Conservation (phyloP, 768 basidiomycete species). For the Arthromyces matolae region DNA sequence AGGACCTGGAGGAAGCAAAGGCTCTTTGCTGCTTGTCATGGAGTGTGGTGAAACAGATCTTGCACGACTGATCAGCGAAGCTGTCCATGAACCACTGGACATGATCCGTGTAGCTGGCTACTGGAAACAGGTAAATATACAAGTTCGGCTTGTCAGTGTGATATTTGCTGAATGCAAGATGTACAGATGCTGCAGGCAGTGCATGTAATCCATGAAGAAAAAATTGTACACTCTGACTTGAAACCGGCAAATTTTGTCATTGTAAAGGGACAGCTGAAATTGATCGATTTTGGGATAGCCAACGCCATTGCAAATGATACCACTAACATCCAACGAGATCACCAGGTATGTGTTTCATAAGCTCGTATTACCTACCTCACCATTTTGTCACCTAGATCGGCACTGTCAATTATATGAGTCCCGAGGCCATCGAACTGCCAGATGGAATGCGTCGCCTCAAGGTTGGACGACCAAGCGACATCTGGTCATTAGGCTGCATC, state of each 20-base stretch:
- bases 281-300: slow-evolving; percentile 99
- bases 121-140: slow-evolving; percentile 83
- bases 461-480: slow-evolving; percentile 93
- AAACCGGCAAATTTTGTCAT: slow-evolving; percentile 99
- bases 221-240: slow-evolving; percentile 97
- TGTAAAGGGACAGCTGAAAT: slow-evolving; percentile 90
- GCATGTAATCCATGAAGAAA: slow-evolving; percentile 97
- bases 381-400: slow-evolving; percentile 60
- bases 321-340: slow-evolving; percentile 95
- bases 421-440: slow-evolving; percentile 88
- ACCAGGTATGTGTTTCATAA: slow-evolving; percentile 70
- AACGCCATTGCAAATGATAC: slow-evolving; percentile 99
- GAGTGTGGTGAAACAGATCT: slow-evolving; percentile 96
- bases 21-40: slow-evolving; percentile 84
- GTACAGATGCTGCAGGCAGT: slow-evolving; percentile 94
- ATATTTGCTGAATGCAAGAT: background rate
- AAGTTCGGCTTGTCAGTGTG: background rate
- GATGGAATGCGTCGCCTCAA: slow-evolving; percentile 87
- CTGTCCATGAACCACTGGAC: slow-evolving; percentile 79
- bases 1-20: slow-evolving; percentile 66
- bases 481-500: slow-evolving; percentile 98
- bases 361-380: too few relatives aligned
- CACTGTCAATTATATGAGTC: slow-evolving; percentile 98
- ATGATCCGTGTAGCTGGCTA: slow-evolving; percentile 94
- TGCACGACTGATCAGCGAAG: slow-evolving; percentile 77